These are phyloP conservation scores for Marasmius fiardii DNA, from an alignment of 1,284 basidiomycete species.

Conservation along the genomic window DNA sequence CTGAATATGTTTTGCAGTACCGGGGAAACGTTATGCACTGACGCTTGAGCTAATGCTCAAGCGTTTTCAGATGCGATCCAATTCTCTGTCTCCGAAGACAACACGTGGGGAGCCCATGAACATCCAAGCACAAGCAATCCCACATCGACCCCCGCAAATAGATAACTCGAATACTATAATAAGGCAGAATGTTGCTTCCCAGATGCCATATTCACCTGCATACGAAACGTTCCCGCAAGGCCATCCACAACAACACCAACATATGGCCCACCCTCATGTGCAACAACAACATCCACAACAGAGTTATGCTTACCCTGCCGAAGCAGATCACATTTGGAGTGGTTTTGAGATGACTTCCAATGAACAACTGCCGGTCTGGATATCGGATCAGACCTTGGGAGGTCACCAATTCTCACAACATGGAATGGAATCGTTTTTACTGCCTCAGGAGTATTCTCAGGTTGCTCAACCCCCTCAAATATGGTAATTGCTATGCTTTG, in stretches of 20 bases:
- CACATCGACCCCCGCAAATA: slow-evolving; percentile 16
- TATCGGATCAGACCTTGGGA: slow-evolving; percentile 76
- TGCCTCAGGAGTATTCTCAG: slow-evolving; percentile 70
- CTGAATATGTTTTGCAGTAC: slow-evolving; percentile 48
- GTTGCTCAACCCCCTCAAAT: slow-evolving; percentile 55
- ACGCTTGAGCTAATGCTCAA: slow-evolving; percentile 87
- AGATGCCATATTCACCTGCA: slow-evolving; percentile 37
- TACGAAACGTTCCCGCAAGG: slow-evolving; percentile 37
- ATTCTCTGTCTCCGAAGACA: slow-evolving; percentile 56
- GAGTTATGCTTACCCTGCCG: slow-evolving; percentile 34
- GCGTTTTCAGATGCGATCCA: slow-evolving; percentile 63
- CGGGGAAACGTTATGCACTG: slow-evolving; percentile 85
- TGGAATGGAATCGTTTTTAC: slow-evolving; percentile 79
- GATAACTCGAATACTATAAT: neutral
- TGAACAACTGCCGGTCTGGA: slow-evolving; percentile 78
- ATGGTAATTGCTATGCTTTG: slow-evolving; percentile 42
- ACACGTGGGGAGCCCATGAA: slow-evolving; percentile 36
- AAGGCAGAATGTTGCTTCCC: slow-evolving; percentile 18
- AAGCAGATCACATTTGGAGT: slow-evolving; percentile 73
- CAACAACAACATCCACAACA: slow-evolving; percentile 16
- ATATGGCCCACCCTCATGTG: slow-evolving; percentile 17
- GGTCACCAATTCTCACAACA: slow-evolving; percentile 71
- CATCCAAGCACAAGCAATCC: slow-evolving; percentile 33
- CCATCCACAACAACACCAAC: slow-evolving; percentile 19
- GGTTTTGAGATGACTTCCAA: slow-evolving; percentile 66